These are phyloP conservation scores for Piper longum DNA, from an alignment of 164 flowering plant genomes.

Conservation along the genomic window DNA sequence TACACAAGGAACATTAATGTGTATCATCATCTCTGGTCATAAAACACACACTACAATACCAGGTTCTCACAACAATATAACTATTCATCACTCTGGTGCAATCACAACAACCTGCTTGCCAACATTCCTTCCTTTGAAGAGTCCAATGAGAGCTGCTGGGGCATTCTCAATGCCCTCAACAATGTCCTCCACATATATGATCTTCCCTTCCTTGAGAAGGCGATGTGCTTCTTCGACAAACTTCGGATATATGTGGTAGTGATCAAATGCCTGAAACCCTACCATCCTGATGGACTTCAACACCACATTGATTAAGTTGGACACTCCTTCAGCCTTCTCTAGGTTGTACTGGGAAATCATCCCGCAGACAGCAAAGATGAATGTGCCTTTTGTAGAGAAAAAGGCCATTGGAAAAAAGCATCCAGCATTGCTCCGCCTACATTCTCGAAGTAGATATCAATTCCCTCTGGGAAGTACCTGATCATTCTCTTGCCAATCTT, in stretches of 20 bases:
- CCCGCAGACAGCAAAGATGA: no score
- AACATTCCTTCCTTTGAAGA: slow-evolving; percentile 34
- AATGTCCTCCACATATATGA: slow-evolving; percentile 36
- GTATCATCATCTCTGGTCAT: no score
- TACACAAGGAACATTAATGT: no score
- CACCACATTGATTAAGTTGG: slow-evolving; percentile 9
- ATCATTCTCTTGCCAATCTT: background rate
- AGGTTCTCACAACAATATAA: no score
- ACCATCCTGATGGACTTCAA: slow-evolving; percentile 12
- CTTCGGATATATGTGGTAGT: slow-evolving; percentile 15
- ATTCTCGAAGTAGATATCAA: slow-evolving; percentile 36
- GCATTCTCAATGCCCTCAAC: slow-evolving; percentile 43
- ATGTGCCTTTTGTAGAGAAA: no score
- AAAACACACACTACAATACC: no score
- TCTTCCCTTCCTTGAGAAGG: slow-evolving; percentile 14
- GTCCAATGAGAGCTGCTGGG: slow-evolving; percentile 42
- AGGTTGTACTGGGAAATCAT: slow-evolving; percentile 28
- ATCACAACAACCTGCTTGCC: slow-evolving; percentile 39
- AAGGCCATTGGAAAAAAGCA: slow-evolving; percentile 38
- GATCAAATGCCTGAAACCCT: slow-evolving; percentile 9
- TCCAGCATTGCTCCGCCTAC: slow-evolving; percentile 59
- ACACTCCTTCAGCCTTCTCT: slow-evolving; percentile 11
- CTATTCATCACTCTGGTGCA: slow-evolving; percentile 3
- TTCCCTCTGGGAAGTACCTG: slow-evolving; percentile 43
- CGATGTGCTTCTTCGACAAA: slow-evolving; percentile 9